A percentile compares a stretch with the other conserved stretches of the same genome.
These are phyloP conservation scores for Dendrobium officinale DNA, from an alignment of 106 monocot species.

Conservation along the genomic window DNA sequence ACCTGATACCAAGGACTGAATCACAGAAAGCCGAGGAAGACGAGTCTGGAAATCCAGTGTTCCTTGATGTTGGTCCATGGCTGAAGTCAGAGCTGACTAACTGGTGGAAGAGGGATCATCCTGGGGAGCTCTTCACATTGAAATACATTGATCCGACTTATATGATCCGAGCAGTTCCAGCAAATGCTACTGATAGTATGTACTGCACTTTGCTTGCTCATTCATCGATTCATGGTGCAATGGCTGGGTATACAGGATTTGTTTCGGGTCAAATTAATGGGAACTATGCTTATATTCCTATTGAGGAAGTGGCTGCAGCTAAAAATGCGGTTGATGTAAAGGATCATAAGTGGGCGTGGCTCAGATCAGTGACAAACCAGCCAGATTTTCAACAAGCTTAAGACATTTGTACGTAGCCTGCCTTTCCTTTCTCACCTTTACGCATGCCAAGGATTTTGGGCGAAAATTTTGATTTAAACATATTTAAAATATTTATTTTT, in stretches of 20 bases:
- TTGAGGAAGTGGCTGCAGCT: conserved; percentile 62
- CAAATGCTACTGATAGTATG: conserved; percentile 71
- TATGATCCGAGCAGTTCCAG: conserved; percentile 81
- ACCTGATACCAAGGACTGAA: conserved; percentile 39
- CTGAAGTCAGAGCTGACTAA: conserved; percentile 65
- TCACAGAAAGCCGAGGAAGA: conserved; percentile 43
- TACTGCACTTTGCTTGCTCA: conserved; percentile 86
- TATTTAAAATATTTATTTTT: no score
- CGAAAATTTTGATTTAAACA: no score
- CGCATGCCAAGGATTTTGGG: neutral
- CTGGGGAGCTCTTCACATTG: conserved; percentile 62
- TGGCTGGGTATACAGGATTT: conserved; percentile 90
- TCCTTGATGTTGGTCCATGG: conserved; percentile 63
- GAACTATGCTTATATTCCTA: conserved; percentile 72
- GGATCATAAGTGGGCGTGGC: conserved; percentile 95
- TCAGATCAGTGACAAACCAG: conserved; percentile 77
- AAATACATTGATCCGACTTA: conserved; percentile 95
- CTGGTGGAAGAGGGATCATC: conserved; percentile 69
- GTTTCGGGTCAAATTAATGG: conserved; percentile 76
- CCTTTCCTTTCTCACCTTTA: neutral
- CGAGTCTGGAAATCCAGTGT: conserved; percentile 66
- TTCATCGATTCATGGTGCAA: conserved; percentile 77
- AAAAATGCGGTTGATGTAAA: conserved; percentile 49
- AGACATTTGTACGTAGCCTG: neutral
- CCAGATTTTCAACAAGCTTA: conserved; percentile 45